Base-by-base conservation (phyloP, 257 asterid genomes). In the Solanum ossicruentum region DNA sequence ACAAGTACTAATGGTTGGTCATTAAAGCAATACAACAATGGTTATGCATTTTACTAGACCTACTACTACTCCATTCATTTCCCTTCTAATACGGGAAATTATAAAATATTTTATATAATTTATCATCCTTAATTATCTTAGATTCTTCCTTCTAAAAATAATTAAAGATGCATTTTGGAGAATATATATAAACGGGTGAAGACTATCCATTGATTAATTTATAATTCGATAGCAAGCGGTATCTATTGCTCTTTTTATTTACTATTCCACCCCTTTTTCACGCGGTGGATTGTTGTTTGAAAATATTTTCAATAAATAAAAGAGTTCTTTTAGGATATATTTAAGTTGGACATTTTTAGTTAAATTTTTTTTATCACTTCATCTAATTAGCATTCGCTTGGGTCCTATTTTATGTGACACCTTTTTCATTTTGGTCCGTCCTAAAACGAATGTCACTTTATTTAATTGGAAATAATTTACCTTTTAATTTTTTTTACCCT, bases 1-100 rank as follows among this genome's bases (percentile, higher is more conserved):
- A 43, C 10, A 39, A 72, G 80, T 72, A 45, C 5, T 23, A 75
- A 47, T 75, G 60, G 12, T 75, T 75, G 60, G 81, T 51, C 17
- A 21, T 73, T 75, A 73, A 73, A 21, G 21, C 81, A 73, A 10
- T 55, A 80, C 5, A 85, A 72, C 83, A 67, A 45, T 83, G 88
- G 86, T 23, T 54, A 75, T 54, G 84, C 87, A 86, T 73, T 12
- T 85, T 72, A 23, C 8, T 83, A 83, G 88, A 52, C 56, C 21
- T 67, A 81, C 26, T 77, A 77, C 45, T 12, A 63, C 39, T 23
- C 70, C 70, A 23, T 63, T 77, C 45, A 77, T 77, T 61, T 82
- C 47, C 71, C 85, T 21, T 28, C 85, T 51, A 71, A 52, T 26
- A 20, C 21, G 66, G 66, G 10, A n/a, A 26, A 58, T 13, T 58